Percentiles rank a stretch among this genome's conserved stretches.
Evolutionary conservation across 345 rosid species (phyloP).

Genomic region (Mallotus nudiflorus): DNA sequence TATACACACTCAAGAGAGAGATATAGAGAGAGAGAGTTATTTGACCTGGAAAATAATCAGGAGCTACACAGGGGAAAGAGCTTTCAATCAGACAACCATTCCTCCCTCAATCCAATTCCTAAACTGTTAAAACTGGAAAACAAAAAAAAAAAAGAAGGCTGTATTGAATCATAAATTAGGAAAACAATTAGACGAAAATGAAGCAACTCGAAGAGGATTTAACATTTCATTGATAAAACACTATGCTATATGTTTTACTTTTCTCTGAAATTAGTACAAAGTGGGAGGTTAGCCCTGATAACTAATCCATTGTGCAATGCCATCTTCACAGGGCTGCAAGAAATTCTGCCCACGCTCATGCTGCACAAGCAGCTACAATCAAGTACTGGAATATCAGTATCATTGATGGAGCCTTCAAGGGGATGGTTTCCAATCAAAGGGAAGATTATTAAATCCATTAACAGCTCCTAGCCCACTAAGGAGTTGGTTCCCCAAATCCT

Average conservation of each 20-base stretch:
- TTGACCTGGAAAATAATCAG: slow-evolving; percentile 5
- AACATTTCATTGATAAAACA: slow-evolving; percentile 49
- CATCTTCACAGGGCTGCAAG: slow-evolving; percentile 34
- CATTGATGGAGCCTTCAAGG: slow-evolving; percentile 31
- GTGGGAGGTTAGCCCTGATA: slow-evolving; percentile 32
- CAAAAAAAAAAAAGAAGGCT: too few species aligned
- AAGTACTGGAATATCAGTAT: slow-evolving; percentile 20
- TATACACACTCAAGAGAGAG: slow-evolving; percentile 5
- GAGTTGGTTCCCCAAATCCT: slow-evolving; percentile 77
- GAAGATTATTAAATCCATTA: slow-evolving; percentile 72
- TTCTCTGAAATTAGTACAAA: slow-evolving; percentile 52
- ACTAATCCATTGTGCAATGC: slow-evolving; percentile 23
- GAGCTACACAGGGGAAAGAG: not conserved
- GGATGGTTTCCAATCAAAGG: slow-evolving; percentile 78
- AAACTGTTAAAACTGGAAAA: not conserved
- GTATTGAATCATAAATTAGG: slow-evolving; percentile 19
- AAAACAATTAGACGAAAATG: slow-evolving; percentile 23
- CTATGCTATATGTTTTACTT: slow-evolving; percentile 52
- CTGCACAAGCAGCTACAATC: slow-evolving; percentile 37
- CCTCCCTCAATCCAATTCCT: slow-evolving; percentile 10
- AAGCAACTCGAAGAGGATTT: slow-evolving; percentile 33
- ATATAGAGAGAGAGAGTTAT: not conserved
- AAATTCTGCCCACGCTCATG: slow-evolving; percentile 30
- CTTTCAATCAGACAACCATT: slow-evolving; percentile 4
- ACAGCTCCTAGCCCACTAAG: slow-evolving; percentile 72